Evolutionary conservation across 345 rosid genomes (phyloP).

Genomic region (Abelmoschus esculentus): DNA sequence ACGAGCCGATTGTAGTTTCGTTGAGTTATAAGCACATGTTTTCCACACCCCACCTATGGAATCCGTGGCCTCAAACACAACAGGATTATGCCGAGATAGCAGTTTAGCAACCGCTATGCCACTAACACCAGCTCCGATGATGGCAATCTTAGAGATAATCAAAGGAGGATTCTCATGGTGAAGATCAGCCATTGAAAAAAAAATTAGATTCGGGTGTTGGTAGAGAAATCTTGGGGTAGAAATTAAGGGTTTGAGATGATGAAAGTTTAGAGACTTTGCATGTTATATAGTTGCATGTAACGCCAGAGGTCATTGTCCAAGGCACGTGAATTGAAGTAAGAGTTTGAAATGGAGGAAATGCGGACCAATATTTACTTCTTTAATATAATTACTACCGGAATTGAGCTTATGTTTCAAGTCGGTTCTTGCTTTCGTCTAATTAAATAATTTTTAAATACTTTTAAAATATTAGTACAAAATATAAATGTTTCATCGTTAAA

Average conservation of each 20-base stretch:
- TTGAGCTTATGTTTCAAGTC: no score
- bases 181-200: constrained; percentile 13
- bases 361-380: background rate
- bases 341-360: background rate
- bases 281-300: constrained; percentile 5
- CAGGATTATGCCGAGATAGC: constrained; percentile 51
- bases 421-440: no score
- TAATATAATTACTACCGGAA: no score
- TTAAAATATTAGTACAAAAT: no score
- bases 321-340: constrained; percentile 5
- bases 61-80: constrained; percentile 70
- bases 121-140: constrained; percentile 84
- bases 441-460: no score
- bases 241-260: background rate
- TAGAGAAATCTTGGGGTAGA: background rate
- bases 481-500: no score
- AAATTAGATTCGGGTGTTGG: background rate
- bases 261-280: background rate
- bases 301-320: background rate
- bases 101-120: constrained; percentile 77
- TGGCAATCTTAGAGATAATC: constrained; percentile 50
- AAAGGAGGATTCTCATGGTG: constrained; percentile 9
- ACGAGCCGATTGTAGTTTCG: constrained; percentile 75
- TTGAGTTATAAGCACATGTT: constrained; percentile 61
- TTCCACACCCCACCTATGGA: constrained; percentile 87